A percentile compares a stretch with the other conserved stretches of the same genome.
These are phyloP conservation scores for Bipolaris bicolor DNA, from an alignment of 2,329 filamentous ascomycete species.

Conservation along the genomic window DNA sequence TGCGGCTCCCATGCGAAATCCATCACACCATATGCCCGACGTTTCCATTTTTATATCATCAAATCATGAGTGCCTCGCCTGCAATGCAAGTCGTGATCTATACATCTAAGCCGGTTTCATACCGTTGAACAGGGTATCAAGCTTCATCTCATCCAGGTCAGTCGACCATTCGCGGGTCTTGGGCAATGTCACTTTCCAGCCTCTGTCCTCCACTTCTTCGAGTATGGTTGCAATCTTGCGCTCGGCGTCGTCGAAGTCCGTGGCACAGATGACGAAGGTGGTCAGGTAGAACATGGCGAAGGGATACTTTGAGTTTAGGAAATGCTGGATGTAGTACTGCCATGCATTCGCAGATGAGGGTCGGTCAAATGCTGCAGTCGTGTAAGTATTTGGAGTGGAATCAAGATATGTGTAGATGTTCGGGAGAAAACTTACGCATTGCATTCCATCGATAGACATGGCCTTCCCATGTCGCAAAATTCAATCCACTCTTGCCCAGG, in stretches of 20 bases:
- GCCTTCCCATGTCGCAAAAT: constrained; percentile 38
- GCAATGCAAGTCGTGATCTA: background rate
- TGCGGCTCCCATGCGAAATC: too few relatives aligned
- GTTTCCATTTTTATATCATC: background rate
- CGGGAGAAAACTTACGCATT: constrained; percentile 25
- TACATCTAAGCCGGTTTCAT: constrained; percentile 18
- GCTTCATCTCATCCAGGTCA: constrained; percentile 24
- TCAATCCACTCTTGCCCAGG: constrained; percentile 25
- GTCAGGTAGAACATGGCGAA: constrained; percentile 39
- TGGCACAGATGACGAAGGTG: constrained; percentile 36
- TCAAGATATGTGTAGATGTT: background rate
- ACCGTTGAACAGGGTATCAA: constrained; percentile 29
- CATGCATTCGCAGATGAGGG: constrained; percentile 37
- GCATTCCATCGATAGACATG: constrained; percentile 42
- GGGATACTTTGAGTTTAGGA: constrained; percentile 36
- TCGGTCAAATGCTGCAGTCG: constrained; percentile 33
- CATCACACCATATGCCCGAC: too few relatives aligned
- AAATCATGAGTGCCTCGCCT: background rate
- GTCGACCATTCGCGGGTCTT: constrained; percentile 24
- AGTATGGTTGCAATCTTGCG: constrained; percentile 19
- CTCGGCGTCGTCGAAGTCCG: constrained; percentile 24
- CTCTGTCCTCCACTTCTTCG: constrained; percentile 33
- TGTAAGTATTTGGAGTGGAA: background rate
- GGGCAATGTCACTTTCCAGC: constrained; percentile 30
- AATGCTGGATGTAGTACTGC: constrained; percentile 41